Evolutionary conservation across 1,284 basidiomycete genomes (phyloP), one percentile per base, ranked within the genome.

Genomic region (Nidula niveotomentosa): DNA sequence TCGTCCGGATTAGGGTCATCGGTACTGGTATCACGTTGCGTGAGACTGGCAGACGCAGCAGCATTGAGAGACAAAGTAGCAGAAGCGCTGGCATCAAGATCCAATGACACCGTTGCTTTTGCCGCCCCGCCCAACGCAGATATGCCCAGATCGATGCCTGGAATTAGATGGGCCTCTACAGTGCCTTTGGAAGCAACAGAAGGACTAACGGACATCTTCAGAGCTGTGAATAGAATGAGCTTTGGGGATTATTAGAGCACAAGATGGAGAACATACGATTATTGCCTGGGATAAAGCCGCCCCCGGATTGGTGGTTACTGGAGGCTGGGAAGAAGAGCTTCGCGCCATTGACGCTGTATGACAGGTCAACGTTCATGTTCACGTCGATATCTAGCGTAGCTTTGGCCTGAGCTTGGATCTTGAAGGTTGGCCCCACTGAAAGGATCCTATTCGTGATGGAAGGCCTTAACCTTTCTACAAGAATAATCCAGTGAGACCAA

Each of bases 161-260:
- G 78, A 49, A 76, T 77, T 36, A 80, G 57, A 58, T 79, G 76
- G 3, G 71, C 76, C n/a, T 69, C 63, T 30, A 78, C 53, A 12
- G 64, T 63, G 12, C 69, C 76, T 17, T 52, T 60, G 7, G 53
- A 54, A 13, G 47, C 41, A 9, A 34, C 54, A 1, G 51, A 54
- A 8, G 55, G 54, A 30, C 44, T 37, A 2, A 51, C 53, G 8
- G 55, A 49, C 23, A 60, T 33, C 15, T 56, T 48, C 8, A 60
- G 30, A 23, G 59, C 59, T 60, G 23, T 23, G 46, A 18, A 35
- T 3, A 49, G 44, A 45, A n/a, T 43, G 23, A 23, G 23, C 15
- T 36, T 8, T 10, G 47, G 15, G 35, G 13, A 35, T 9, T 35
- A 37, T 33, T 17, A 33, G 6, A 41, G 52, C 13, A 2, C 12